phyloP scores from a whole-genome alignment of 2,329 filamentous ascomycete genomes.

The Didymella glomerata region DNA sequence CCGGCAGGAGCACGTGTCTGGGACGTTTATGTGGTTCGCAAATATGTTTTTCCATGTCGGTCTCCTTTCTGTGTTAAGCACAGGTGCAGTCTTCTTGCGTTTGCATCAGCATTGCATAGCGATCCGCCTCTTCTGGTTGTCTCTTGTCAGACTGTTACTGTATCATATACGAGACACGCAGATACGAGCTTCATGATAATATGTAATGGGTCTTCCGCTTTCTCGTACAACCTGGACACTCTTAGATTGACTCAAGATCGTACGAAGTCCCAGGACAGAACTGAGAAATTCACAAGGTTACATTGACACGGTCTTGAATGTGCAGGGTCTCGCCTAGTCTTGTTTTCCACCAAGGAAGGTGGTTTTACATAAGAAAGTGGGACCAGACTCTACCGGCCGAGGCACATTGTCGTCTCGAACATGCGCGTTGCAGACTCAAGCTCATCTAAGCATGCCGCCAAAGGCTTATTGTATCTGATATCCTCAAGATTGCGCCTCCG shows the following conservation, averaged over 20 bases:
- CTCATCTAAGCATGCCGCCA: conserved; percentile 11
- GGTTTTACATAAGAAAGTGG: conserved; percentile 23
- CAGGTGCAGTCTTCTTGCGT: conserved; percentile 22
- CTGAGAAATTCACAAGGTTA: not conserved
- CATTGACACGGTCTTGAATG: conserved; percentile 5
- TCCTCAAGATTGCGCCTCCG: not conserved
- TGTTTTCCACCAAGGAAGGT: conserved; percentile 6
- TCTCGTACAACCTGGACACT: not conserved
- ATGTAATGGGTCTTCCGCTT: not conserved
- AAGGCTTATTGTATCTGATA: conserved; percentile 8
- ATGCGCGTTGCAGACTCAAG: conserved; percentile 9
- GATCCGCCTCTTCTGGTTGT: conserved; percentile 14
- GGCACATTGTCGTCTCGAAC: conserved; percentile 7
- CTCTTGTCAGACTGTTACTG: not conserved
- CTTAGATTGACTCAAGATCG: not conserved
- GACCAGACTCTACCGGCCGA: conserved; percentile 15
- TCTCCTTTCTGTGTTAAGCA: not conserved
- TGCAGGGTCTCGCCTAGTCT: conserved; percentile 20
- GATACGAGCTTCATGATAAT: not conserved
- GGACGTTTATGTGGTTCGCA: not conserved
- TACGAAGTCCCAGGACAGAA: not conserved
- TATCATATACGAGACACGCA: not conserved
- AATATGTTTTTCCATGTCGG: not conserved
- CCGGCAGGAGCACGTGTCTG: not conserved
- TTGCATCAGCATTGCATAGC: conserved; percentile 33